These are phyloP conservation scores for Phytopythium montanum DNA, from an alignment of 352 stramenopile species.

Conservation along the genomic window DNA sequence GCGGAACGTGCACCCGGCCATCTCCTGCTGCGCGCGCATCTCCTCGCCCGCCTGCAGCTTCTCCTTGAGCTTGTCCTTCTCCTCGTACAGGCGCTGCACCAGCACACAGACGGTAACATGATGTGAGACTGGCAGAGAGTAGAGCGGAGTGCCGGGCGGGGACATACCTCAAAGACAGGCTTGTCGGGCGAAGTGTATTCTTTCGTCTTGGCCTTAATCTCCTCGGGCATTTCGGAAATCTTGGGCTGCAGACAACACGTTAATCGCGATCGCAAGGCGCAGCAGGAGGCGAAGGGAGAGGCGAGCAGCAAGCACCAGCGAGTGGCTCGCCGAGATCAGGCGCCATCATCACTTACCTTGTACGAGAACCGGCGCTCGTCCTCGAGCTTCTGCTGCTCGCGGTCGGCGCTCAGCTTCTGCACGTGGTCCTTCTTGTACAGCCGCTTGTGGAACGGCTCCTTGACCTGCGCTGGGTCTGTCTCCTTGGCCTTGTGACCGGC, in stretches of 20 bases:
- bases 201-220: constrained; percentile 58
- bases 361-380: constrained; percentile 68
- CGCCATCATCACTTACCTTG: constrained; percentile 45
- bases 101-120: background rate
- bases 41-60: constrained; percentile 73
- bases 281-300: too few species aligned
- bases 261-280: constrained; percentile 4
- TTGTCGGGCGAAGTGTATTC: constrained; percentile 47
- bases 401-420: constrained; percentile 54
- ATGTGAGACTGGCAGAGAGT: constrained; percentile 5
- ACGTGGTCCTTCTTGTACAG: constrained; percentile 79
- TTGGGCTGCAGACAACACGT: constrained; percentile 36
- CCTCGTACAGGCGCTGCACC: constrained; percentile 76
- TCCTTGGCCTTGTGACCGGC: constrained; percentile 20
- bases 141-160: constrained; percentile 6
- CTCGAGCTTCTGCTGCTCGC: constrained; percentile 72
- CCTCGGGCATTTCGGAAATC: constrained; percentile 46
- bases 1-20: constrained; percentile 78
- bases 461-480: constrained; percentile 17
- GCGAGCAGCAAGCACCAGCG: background rate
- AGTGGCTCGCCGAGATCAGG: background rate
- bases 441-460: constrained; percentile 69
- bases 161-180: constrained; percentile 78
- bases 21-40: constrained; percentile 64
- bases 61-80: constrained; percentile 76